Evolutionary conservation across 2,329 filamentous ascomycete species (phyloP), one percentile per base, ranked within the genome.

Genomic region (Dactylellina parvicollis): DNA sequence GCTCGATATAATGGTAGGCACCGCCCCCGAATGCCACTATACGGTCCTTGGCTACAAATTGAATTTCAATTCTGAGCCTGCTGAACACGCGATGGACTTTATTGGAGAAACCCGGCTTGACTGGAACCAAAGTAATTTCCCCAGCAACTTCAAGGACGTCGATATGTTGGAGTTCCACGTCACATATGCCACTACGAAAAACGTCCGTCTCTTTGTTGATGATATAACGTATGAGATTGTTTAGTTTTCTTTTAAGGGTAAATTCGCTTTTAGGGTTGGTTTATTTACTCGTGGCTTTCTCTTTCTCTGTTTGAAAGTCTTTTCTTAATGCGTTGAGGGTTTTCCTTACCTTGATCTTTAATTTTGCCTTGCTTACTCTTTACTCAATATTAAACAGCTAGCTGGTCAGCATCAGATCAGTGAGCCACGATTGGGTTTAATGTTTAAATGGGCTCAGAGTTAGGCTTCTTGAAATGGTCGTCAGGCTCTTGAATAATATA

Each of bases 31-130:
- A 42, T 73, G 67, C 20, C 60, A 73, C 22, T 73, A 44, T 16
- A 73, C 67, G 0, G 54, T 73, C 12, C 49, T 73, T 8, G 67
- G 67, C 0, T 60, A 34, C 30, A 73, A 73, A 22, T 22, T 18
- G 1, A 24, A 16, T 10, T 54, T 56, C 34, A 38, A 36, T 14
- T 44, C n/a, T 18, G 52, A 60, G 18, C 59, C 52, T 3, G 67
- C 67, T 1, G 59, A 73, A 16, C 67, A 65, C 16, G 52, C 67
- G 2, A 60, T 50, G 1, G 67, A 66, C 16, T 32, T 73, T 22
- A 18, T 36, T 4, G 36, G 4, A 2, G 30, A 34, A 1, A 16
- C 14, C 10, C 60, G 59, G 67, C 3, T 42, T 20, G 16, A 38
- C 9, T 65, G 59, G 67, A 44, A 20, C 12, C n/a, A 20, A 7